phyloP scores from a whole-genome alignment of 73 alveolate genomes.

The Tetrahymena borealis region DNA sequence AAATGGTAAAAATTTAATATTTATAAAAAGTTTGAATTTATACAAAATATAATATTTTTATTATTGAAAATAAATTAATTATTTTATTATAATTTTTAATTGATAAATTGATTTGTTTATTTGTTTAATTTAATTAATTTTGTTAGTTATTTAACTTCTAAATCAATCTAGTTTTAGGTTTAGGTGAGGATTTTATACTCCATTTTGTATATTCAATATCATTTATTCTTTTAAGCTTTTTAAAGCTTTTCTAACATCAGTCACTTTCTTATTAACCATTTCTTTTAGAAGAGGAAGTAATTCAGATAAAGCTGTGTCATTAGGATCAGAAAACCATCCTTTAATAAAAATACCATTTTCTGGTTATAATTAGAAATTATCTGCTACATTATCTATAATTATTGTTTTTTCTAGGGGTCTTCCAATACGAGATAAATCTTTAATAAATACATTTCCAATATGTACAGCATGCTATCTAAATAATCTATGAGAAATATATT shows the following conservation, averaged over 20 bases:
- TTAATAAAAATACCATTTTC: constrained; percentile 94
- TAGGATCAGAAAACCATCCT: constrained; percentile 87
- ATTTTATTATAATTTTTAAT: not conserved
- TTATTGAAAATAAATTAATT: too few species aligned
- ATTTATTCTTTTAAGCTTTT: constrained; percentile 51
- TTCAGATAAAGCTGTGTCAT: constrained; percentile 87
- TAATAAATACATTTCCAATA: constrained; percentile 73
- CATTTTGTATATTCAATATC: constrained; percentile 31
- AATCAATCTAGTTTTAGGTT: constrained; percentile 20
- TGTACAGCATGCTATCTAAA: constrained; percentile 92
- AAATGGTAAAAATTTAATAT: too few species aligned
- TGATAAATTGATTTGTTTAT: not conserved
- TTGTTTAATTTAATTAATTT: not conserved
- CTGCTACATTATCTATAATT: constrained; percentile 95
- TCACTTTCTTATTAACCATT: constrained; percentile 75
- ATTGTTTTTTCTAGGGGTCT: constrained; percentile 84
- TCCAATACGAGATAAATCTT: constrained; percentile 90
- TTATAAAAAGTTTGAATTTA: too few species aligned
- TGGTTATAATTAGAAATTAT: constrained; percentile 79
- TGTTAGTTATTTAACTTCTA: not conserved
- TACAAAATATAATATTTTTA: too few species aligned
- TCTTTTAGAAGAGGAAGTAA: constrained; percentile 75
- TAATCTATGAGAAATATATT: constrained; percentile 63
- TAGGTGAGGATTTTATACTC: constrained; percentile 38
- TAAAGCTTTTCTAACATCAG: constrained; percentile 89